Evolutionary conservation across 2,329 filamentous ascomycete genomes (phyloP), one percentile per base, ranked within the genome.

Genomic region (Lecanosticta acicola): DNA sequence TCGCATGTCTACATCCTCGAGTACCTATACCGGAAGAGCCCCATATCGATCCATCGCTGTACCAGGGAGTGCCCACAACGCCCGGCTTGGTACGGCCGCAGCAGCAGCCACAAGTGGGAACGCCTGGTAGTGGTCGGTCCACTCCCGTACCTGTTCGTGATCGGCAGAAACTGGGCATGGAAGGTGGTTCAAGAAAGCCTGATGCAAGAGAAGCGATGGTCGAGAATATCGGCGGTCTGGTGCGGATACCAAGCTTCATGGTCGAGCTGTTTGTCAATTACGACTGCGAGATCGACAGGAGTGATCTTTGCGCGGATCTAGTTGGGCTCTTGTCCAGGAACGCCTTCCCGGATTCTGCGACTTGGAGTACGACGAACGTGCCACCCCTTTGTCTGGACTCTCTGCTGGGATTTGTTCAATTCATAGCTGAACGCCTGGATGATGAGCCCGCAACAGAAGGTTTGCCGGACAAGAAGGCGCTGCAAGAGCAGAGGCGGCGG

Each of bases 161-260:
- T 61, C 81, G 93, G 43, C 89, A 94, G 66, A 93, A 88, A 64
- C 77, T 97, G 29, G 93, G 93, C 0, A 74, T 98, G 62, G 93
- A 97, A 67, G 91, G 93, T 1, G 90, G 91, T 7, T 81, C 87
- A 29, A 79, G 93, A 51, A 95, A 94, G 64, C 93, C 93, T 3
- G 94, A 98, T 67, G 90, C 93, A 21, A 80, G 93, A 56, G 93
- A 98, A 72, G 90, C 93, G 24, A 98, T 98, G 93, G 88, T 98
- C 3, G 93, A 98, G 69, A 94, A 87, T 58, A 84, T 98, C 36
- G 90, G 91, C 29, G 89, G 91, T 44, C 73, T 98, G 49, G 87
- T 89, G 32, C 80, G 94, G 34, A 95, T 98, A 74, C 89, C 93
- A 0, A 90, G 83, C 34, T 98, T 94, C 63, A 89, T 97, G 81